Evolutionary conservation across 2,329 filamentous ascomycete species (phyloP).

Genomic region (Aspergillus fumigatus): DNA sequence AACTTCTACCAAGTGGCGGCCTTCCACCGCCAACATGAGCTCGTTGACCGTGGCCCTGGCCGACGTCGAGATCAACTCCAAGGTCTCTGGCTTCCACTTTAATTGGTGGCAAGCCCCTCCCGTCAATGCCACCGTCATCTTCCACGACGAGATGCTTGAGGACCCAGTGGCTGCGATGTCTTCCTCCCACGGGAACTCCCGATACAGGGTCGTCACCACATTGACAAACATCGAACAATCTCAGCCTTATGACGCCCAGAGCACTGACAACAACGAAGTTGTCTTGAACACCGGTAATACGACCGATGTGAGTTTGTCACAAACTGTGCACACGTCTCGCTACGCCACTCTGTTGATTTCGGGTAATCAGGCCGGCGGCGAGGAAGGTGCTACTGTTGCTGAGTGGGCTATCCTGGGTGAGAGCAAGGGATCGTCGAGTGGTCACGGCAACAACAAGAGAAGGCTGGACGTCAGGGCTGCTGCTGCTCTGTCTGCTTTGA

Average conservation of each 20-base stretch:
- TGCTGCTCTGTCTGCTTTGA: neutral
- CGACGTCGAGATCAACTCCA: slow-evolving; percentile 27
- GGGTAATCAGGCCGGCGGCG: slow-evolving; percentile 41
- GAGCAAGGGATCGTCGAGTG: neutral
- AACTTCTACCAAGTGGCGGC: slow-evolving; percentile 64
- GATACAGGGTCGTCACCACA: slow-evolving; percentile 20
- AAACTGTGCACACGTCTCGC: slow-evolving; percentile 29
- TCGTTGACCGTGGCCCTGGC: slow-evolving; percentile 56
- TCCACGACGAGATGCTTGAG: slow-evolving; percentile 47
- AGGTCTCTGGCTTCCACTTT: slow-evolving; percentile 48
- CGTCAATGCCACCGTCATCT: slow-evolving; percentile 48
- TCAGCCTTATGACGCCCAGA: slow-evolving; percentile 32
- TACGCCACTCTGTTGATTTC: slow-evolving; percentile 43
- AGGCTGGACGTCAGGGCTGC: slow-evolving; percentile 12
- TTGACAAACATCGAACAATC: slow-evolving; percentile 33
- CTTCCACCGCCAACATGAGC: slow-evolving; percentile 47
- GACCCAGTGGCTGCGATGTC: slow-evolving; percentile 8
- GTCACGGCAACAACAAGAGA: slow-evolving; percentile 3
- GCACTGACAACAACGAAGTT: slow-evolving; percentile 31
- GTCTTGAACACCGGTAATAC: slow-evolving; percentile 38
- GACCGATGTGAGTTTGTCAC: slow-evolving; percentile 35
- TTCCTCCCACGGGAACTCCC: neutral
- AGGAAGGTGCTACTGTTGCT: slow-evolving; percentile 44
- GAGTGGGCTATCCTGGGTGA: slow-evolving; percentile 44
- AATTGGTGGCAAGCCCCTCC: slow-evolving; percentile 59